Base-by-base conservation (phyloP, 2,329 filamentous ascomycete genomes). In the Cercospora sp. region DNA sequence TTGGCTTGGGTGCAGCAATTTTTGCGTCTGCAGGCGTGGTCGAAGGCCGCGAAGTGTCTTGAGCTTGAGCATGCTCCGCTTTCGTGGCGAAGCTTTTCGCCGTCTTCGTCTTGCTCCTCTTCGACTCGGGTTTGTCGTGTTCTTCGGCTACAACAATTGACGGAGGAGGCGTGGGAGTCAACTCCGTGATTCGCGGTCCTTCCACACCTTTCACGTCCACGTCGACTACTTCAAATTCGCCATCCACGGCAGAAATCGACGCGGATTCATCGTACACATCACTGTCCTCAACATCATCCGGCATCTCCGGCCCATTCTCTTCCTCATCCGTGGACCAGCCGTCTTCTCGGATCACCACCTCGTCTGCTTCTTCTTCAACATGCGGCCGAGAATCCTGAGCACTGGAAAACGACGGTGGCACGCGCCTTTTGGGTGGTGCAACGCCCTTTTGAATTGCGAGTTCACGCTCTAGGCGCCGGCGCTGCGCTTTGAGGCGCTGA, bases 291-390 rank as follows among this genome's bases (percentile, higher is more conserved):
- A 64, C 20, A n/a, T 55, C 28, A 13, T 61, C 57, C 10, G 59
- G 53, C n/a, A 57, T 53, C 20, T 31, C 20, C 4, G 18, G 33
- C 6, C 40, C 48, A 55, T 12, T 23, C 42, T 61, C 61, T 26
- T 61, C 66, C 8, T 68, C 66, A 28, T 60, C 62, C 3, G 66
- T 68, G 18, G 33, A 42, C 55, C 63, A 68, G 57, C 65, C 67
- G 20, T 68, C 67, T 12, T 68, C 63, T 23, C 67, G 18, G 16
- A 68, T 51, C 6, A 68, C 63, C 20, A 65, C 67, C 20, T 68
- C 67, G 36, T 68, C 67, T 23, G 60, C 67, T 30, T 61, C 48
- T n/a, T 63, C 48, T 12, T 60, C 59, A 20, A 26, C 5, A 9
- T 53, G 40, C 12, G 48, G 23, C 28, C 36, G 48, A 8, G 16